Percentiles rank a stretch among this genome's conserved stretches.
Conservation (phyloP, 176 grass and related monocot genomes). For the Carex parvula region DNA sequence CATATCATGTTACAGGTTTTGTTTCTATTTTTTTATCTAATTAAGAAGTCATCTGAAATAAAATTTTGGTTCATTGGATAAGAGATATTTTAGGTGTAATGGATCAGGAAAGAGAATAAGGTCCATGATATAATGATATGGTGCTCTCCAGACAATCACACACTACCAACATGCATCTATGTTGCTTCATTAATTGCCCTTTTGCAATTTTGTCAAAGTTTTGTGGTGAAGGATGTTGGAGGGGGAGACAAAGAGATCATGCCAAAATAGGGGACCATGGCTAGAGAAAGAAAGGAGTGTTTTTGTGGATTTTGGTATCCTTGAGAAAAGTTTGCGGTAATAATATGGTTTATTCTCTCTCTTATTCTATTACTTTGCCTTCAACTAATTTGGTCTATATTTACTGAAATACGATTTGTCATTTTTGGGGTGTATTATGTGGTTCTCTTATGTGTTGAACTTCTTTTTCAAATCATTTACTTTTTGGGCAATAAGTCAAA, state of each 20-base stretch:
- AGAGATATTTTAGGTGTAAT: not conserved
- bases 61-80: not conserved
- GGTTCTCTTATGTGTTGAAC: not conserved
- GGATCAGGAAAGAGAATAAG: not conserved
- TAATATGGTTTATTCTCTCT: not conserved
- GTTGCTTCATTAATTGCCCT: conserved; percentile 14
- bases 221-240: not conserved
- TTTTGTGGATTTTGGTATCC: not conserved
- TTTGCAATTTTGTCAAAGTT: conserved; percentile 17
- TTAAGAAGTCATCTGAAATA: not conserved
- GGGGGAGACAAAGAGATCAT: not conserved
- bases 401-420: too few species aligned
- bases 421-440: too few species aligned
- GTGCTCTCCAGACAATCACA: not conserved
- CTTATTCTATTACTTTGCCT: too few species aligned
- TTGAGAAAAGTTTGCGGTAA: conserved; percentile 7
- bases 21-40: not conserved
- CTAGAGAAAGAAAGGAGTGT: not conserved
- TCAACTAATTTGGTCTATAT: too few species aligned
- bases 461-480: not conserved
- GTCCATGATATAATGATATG: conserved; percentile 10
- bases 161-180: not conserved
- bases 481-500: not conserved
- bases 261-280: conserved; percentile 17
- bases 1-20: not conserved